Conservation (phyloP, 345 rosid species). For the Alliaria petiolata region DNA sequence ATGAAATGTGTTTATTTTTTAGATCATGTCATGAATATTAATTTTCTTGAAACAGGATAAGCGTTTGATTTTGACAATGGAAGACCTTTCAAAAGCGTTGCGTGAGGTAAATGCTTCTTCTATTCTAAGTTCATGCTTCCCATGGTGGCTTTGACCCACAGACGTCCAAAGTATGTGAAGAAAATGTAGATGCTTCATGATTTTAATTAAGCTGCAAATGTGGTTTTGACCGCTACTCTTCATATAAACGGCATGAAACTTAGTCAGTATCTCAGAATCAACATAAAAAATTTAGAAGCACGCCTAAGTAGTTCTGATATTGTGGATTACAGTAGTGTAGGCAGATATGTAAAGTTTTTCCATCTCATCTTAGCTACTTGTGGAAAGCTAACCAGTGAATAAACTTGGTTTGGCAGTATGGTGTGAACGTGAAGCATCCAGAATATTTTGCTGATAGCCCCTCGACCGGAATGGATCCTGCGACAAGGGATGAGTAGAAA, state of each 20-base stretch:
- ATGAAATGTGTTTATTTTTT: not conserved
- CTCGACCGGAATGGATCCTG: constrained; percentile 60
- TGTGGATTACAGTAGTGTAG: constrained; percentile 1
- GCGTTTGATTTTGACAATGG: constrained; percentile 83
- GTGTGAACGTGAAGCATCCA: constrained; percentile 90
- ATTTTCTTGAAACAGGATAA: constrained; percentile 59
- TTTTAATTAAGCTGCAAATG: not conserved
- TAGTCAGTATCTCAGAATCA: not conserved
- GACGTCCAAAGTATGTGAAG: not conserved
- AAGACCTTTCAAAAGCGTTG: constrained; percentile 87
- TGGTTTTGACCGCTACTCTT: not conserved
- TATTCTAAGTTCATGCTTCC: not conserved
- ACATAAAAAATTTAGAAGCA: not conserved
- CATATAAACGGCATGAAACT: not conserved
- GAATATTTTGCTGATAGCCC: constrained; percentile 88
- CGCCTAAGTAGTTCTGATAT: not conserved
- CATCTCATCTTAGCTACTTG: not conserved
- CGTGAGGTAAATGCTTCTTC: constrained; percentile 53
- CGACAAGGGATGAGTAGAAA: constrained; percentile 55
- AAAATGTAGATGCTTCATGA: not conserved
- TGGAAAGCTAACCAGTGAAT: constrained; percentile 4
- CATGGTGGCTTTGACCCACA: not conserved
- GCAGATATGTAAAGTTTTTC: not conserved
- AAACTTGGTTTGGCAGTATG: constrained; percentile 50
- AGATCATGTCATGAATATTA: not conserved